Percentiles rank a stretch among this genome's conserved stretches.
Evolutionary conservation across 495 filamentous ascomycete genomes (phyloP).

Genomic region (Letharia columbiana): DNA sequence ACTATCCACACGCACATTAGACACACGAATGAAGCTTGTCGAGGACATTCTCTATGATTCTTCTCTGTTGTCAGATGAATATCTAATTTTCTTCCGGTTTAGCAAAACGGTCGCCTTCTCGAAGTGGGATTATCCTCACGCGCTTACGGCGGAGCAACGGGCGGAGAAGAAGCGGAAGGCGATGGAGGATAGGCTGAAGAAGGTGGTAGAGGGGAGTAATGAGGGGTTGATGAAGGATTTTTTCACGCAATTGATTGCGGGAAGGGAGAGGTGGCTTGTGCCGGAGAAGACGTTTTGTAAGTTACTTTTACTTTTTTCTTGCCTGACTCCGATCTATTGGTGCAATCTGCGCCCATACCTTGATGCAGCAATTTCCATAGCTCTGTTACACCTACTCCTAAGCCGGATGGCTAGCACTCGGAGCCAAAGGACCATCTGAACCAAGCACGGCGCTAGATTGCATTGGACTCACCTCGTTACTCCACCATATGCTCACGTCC

Average conservation of each 20-base stretch:
- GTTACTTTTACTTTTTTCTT: background rate
- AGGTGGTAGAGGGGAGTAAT: constrained; percentile 13
- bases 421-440: background rate
- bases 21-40: too few relatives aligned
- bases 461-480: background rate
- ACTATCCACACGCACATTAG: background rate
- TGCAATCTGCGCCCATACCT: too few relatives aligned
- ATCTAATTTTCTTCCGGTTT: background rate
- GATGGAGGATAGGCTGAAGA: background rate
- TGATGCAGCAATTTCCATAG: background rate
- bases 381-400: background rate
- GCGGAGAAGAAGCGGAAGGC: constrained; percentile 5
- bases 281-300: constrained; percentile 18
- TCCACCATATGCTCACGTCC: too few relatives aligned
- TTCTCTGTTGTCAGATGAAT: too few relatives aligned
- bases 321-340: too few relatives aligned
- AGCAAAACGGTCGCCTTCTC: constrained; percentile 23
- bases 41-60: too few relatives aligned
- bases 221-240: constrained; percentile 15
- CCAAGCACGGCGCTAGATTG: too few relatives aligned
- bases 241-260: constrained; percentile 12
- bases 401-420: background rate
- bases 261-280: constrained; percentile 17
- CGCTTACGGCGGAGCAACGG: constrained; percentile 17
- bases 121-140: constrained; percentile 19